Conservation (phyloP, 148 eudicot species). For the Polygonum maritimum region DNA sequence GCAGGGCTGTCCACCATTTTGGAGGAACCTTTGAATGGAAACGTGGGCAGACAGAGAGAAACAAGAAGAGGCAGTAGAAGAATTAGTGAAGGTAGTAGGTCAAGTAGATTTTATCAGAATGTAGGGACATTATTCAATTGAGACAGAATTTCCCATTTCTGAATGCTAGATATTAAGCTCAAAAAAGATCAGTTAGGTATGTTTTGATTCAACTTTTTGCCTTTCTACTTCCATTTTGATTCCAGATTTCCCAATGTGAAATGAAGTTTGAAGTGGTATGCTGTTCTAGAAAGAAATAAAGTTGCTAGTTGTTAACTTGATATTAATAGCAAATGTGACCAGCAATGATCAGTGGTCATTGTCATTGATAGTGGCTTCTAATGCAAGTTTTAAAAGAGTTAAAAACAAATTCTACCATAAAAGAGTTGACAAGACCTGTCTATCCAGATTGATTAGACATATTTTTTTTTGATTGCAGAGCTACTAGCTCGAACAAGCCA, state of each 20-base stretch:
- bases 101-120: not conserved
- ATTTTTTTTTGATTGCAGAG: no score
- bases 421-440: no score
- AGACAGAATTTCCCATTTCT: not conserved
- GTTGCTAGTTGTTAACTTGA: no score
- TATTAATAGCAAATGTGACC: no score
- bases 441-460: no score
- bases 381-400: no score
- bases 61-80: not conserved
- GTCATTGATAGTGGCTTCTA: no score
- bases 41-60: not conserved
- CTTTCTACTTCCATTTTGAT: not conserved
- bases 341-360: no score
- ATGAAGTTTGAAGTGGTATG: no score
- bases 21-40: constrained; percentile 10
- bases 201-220: not conserved
- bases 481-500: no score
- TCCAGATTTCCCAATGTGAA: not conserved
- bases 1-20: constrained; percentile 9
- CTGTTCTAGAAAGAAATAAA: no score
- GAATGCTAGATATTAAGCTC: not conserved
- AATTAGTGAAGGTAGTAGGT: not conserved
- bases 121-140: not conserved
- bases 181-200: not conserved
- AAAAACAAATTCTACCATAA: no score